These are phyloP conservation scores for Arabidopsis hybrid DNA, from an alignment of 441 rosid genomes.

Conservation along the genomic window DNA sequence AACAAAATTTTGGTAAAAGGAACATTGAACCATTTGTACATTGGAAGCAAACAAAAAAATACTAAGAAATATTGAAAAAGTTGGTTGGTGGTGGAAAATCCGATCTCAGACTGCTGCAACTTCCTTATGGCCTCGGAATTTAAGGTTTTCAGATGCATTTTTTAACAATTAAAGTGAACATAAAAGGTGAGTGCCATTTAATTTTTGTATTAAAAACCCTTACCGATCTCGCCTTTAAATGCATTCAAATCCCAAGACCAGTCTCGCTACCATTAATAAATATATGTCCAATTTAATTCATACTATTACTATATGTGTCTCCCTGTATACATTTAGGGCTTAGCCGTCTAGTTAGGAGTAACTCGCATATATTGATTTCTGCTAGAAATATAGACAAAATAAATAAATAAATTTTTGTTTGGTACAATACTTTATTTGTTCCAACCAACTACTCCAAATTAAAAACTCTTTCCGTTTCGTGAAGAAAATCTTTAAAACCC, in stretches of 20 bases:
- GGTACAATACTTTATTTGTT: slow-evolving; percentile 9
- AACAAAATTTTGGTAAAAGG: slow-evolving; percentile 15
- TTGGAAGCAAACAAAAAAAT: neutral
- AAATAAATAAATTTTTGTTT: neutral
- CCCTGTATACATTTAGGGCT: slow-evolving; percentile 14
- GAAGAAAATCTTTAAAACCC: neutral
- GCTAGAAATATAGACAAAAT: neutral
- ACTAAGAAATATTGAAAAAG: slow-evolving; percentile 8
- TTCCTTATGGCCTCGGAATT: slow-evolving; percentile 35
- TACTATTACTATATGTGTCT: slow-evolving; percentile 25
- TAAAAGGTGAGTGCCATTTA: slow-evolving; percentile 23
- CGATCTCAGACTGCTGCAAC: slow-evolving; percentile 36
- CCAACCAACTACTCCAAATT: slow-evolving; percentile 2
- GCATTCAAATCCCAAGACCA: slow-evolving; percentile 46
- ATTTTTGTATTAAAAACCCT: slow-evolving; percentile 21
- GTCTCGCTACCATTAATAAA: slow-evolving; percentile 28
- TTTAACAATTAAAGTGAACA: neutral
- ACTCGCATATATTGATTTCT: slow-evolving; percentile 2
- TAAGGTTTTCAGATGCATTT: slow-evolving; percentile 43
- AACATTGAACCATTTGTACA: slow-evolving; percentile 15
- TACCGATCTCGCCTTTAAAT: slow-evolving; percentile 38
- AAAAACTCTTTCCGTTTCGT: neutral
- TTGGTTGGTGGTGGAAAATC: slow-evolving; percentile 35
- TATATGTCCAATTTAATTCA: slow-evolving; percentile 24
- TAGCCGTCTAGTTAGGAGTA: slow-evolving; percentile 36